Conservation (phyloP, 2,329 filamentous ascomycete genomes). For the Aspergillus japonicus region DNA sequence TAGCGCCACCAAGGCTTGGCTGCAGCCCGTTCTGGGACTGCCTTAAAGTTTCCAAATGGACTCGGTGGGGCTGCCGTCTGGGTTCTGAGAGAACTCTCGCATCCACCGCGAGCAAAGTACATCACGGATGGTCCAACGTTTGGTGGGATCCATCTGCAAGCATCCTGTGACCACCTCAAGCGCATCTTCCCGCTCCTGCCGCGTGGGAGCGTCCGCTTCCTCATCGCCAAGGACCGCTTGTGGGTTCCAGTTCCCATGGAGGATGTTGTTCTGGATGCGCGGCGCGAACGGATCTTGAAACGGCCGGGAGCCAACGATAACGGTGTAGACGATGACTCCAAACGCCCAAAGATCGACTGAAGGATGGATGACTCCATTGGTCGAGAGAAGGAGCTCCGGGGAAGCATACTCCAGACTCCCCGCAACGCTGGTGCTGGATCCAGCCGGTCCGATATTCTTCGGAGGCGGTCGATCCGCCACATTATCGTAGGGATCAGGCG, state of each 20-base stretch:
- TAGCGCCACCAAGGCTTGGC: neutral
- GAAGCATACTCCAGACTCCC: conserved; percentile 59
- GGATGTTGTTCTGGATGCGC: conserved; percentile 59
- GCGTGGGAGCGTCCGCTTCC: conserved; percentile 29
- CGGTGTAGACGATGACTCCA: conserved; percentile 61
- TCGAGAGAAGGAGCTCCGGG: conserved; percentile 46
- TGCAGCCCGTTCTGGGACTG: neutral
- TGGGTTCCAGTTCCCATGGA: conserved; percentile 59
- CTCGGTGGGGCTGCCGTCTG: conserved; percentile 32
- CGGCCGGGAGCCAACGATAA: conserved; percentile 61
- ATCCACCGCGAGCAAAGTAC: conserved; percentile 59
- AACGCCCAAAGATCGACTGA: conserved; percentile 67
- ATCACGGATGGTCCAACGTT: conserved; percentile 58
- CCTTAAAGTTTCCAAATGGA: conserved; percentile 39
- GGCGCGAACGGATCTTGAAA: conserved; percentile 62
- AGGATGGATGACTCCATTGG: conserved; percentile 44
- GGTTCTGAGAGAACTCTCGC: conserved; percentile 36
- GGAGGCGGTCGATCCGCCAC: conserved; percentile 48
- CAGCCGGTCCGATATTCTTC: conserved; percentile 54
- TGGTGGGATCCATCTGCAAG: conserved; percentile 55
- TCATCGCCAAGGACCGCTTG: conserved; percentile 49
- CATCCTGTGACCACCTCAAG: conserved; percentile 61
- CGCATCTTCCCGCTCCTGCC: conserved; percentile 49
- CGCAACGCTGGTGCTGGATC: conserved; percentile 57
- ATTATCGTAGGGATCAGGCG: conserved; percentile 51